Base-by-base conservation (phyloP, 805 yeast genomes). In the Millerozyma miso region DNA sequence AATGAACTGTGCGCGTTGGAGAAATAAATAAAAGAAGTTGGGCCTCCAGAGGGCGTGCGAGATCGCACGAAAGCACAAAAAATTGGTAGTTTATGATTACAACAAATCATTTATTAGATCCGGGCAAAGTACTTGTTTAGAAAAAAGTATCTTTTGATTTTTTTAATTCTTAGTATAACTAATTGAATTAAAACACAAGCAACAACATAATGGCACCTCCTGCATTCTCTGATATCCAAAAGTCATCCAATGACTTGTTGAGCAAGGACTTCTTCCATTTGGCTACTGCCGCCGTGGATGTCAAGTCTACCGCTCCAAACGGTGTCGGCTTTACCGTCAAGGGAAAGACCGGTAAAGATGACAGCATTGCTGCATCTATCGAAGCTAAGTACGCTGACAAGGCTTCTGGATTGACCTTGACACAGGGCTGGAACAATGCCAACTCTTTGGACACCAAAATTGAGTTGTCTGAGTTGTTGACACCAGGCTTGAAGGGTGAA, bases 401-500 rank as follows among this genome's bases (percentile, higher is more conserved):
- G 78, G 78, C 89, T 50, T 76, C 93, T 49, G 97, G 97, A 52
- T 76, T 93, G 62, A 81, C 97, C 52, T 74, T 93, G 63, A 89
- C 97, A 56, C 98, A 93, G 78, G 96, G 97, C 64, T 90, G 98
- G 97, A 84, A 90, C 75, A 88, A 95, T 58, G 84, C 95, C 69
- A 91, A 91, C 71, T 79, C 85, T 52, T 76, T 93, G 64, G 85
- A 81, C 77, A 87, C 98, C 74, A 91, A 88, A 79, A 78, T 93
- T 57, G 97, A 91, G 76, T 79, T 93, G 60, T 78, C 83, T 46
- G 95, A 90, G 69, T 85, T 88, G 58, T 79, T 91, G 71, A 85
- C 97, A 48, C 96, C 95, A 58, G 97, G 98, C 58, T 80, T 93
- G 60, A 91, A 89, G 77, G 84, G 93, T 56, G 96, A 90, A 72